Percentiles rank a stretch among this genome's conserved stretches.
Evolutionary conservation across 345 rosid species (phyloP).

Genomic region (Syzygium aqueum): DNA sequence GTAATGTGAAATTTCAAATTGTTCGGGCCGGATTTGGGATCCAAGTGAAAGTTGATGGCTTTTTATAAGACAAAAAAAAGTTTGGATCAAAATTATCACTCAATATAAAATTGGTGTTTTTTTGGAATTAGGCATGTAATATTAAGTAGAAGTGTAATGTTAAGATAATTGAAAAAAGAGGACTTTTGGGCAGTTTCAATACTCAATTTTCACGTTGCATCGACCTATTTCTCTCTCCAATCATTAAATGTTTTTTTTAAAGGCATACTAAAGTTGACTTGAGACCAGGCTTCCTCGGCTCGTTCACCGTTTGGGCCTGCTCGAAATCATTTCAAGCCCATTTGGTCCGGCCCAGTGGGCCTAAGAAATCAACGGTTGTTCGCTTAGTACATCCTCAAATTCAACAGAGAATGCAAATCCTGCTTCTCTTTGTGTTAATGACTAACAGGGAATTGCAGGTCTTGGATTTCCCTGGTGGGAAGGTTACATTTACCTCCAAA

Average conservation of each 20-base stretch:
- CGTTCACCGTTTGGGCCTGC: neutral
- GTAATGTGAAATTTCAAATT: no score
- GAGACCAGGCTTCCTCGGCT: neutral
- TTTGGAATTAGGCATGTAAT: no score
- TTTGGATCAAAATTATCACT: no score
- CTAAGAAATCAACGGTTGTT: neutral
- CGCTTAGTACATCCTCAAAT: neutral
- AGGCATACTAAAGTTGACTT: neutral
- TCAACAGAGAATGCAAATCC: neutral
- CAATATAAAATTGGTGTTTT: no score
- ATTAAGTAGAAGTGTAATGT: neutral
- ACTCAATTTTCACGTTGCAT: neutral
- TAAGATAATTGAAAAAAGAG: no score
- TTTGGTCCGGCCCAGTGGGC: neutral
- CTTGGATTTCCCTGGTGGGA: constrained; percentile 71
- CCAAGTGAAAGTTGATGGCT: no score
- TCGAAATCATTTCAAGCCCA: neutral
- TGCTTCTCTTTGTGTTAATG: neutral
- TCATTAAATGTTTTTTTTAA: neutral
- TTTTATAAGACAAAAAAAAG: no score
- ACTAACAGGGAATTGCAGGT: constrained; percentile 12
- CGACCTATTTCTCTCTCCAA: neutral
- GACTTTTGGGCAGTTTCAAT: neutral
- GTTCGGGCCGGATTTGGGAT: no score
- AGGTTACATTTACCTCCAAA: constrained; percentile 37